Percentiles rank a stretch among this genome's conserved stretches.
Evolutionary conservation across 2,329 filamentous ascomycete genomes (phyloP).

Genomic region (Sporothrix euskadiensis): DNA sequence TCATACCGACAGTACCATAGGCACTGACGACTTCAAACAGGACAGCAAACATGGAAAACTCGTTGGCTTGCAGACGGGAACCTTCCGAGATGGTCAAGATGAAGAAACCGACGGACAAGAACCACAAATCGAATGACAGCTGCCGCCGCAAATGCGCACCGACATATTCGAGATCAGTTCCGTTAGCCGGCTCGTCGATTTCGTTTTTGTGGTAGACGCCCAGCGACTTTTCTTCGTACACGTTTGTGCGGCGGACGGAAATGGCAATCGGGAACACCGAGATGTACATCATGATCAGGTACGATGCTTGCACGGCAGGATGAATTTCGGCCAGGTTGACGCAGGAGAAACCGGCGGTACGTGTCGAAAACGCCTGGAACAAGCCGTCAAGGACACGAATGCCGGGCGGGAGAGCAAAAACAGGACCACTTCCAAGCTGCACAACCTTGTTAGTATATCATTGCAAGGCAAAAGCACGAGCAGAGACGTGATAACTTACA

Average conservation of each 20-base stretch:
- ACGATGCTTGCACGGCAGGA: conserved; percentile 88
- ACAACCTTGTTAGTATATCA: background rate
- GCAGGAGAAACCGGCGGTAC: conserved; percentile 86
- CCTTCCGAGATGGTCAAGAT: conserved; percentile 90
- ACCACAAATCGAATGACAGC: conserved; percentile 97
- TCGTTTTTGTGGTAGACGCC: conserved; percentile 66
- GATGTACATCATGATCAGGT: conserved; percentile 99
- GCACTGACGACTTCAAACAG: conserved; percentile 88
- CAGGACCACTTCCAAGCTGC: conserved; percentile 68
- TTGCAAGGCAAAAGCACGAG: background rate
- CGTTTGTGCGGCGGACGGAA: conserved; percentile 88
- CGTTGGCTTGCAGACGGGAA: conserved; percentile 58
- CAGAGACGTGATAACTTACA: conserved; percentile 51
- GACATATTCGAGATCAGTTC: conserved; percentile 75
- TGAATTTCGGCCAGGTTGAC: conserved; percentile 77
- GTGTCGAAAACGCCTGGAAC: conserved; percentile 85
- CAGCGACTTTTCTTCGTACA: conserved; percentile 88
- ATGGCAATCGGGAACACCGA: conserved; percentile 97
- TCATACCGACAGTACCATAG: conserved; percentile 92
- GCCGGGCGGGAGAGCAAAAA: conserved; percentile 68
- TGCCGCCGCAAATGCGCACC: conserved; percentile 89
- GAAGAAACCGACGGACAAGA: conserved; percentile 90
- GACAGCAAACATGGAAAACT: conserved; percentile 68
- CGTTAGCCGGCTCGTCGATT: conserved; percentile 51
- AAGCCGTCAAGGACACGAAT: conserved; percentile 80